Base-by-base conservation (phyloP, 352 stramenopile species). In the Aphanomyces stellatus region DNA sequence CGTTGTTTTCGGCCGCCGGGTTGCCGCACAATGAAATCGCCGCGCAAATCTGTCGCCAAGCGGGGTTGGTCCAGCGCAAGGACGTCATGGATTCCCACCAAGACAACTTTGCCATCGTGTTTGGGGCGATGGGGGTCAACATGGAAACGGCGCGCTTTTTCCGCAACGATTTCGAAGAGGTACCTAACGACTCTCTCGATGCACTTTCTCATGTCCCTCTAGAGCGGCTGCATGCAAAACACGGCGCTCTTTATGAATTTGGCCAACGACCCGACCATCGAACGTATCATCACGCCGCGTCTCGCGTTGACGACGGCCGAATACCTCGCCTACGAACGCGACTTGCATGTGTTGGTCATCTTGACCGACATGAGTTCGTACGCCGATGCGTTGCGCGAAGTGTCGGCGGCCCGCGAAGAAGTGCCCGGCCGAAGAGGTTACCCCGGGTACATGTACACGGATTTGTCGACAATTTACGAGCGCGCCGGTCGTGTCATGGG, bases 391-490 rank as follows among this genome's bases (percentile, higher is more conserved):
- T 82, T 99, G 76, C 95, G 96, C 90, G 96, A 99, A 74, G 91
- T 98, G 46, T 97, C 90, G 46, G 93, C 93, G 24, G 92, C 93
- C 13, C 85, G 93, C 74, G 92, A 98, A 81, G 93, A 98, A 90
- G 93, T 98, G 64, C 97, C 97, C 49, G 97, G 96, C 69, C 93
- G 96, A 83, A 93, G 97, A 91, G 96, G 96, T 79, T 99, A 99
- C 85, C 97, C 97, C 31, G 97, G 97, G 76, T 99, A 99, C 82
- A 99, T 99, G 97, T 99, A 99, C 87, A 99, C 97, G 72, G 96
- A 99, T 97, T 81, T 99, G 76, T 98, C 94, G 62, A 99, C 94
- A 53, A 97, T 99, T 71, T 99, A 99, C 77, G 97, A 99, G 83
- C 90, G 97, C 73, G 97, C 97, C 59, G 97, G 97, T 74, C 93